These are phyloP conservation scores for Iris pallida DNA, from an alignment of 116 monocot genomes.

Conservation along the genomic window DNA sequence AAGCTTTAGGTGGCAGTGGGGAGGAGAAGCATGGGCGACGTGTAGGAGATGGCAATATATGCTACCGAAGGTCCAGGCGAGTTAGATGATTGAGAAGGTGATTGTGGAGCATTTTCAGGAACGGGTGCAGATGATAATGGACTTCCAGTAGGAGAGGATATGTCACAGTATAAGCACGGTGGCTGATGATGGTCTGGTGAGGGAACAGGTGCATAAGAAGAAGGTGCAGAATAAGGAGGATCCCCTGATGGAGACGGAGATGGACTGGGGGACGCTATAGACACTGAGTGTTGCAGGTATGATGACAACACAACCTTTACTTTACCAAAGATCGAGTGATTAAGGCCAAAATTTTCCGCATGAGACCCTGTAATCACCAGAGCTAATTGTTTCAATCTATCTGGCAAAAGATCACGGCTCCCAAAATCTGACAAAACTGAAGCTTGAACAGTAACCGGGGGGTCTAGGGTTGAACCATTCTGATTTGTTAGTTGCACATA, in stretches of 20 bases:
- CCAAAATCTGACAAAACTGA: constrained; percentile 62
- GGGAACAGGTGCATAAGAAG: constrained; percentile 19
- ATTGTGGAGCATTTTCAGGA: constrained; percentile 10
- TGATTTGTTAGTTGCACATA: constrained; percentile 66
- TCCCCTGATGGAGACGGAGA: constrained; percentile 23
- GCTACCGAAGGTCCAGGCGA: constrained; percentile 7
- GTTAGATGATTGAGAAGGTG: not conserved
- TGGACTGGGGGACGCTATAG: constrained; percentile 31
- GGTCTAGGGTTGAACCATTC: constrained; percentile 53
- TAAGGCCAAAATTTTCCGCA: constrained; percentile 56
- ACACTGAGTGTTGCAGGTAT: constrained; percentile 50
- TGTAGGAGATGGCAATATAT: constrained; percentile 10
- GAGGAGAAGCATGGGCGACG: constrained; percentile 14
- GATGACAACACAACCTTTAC: constrained; percentile 65
- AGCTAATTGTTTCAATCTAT: constrained; percentile 61
- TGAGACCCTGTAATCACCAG: constrained; percentile 37
- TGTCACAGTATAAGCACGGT: constrained; percentile 26
- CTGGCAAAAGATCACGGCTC: constrained; percentile 27
- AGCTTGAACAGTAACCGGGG: constrained; percentile 51
- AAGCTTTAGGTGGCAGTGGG: constrained; percentile 19
- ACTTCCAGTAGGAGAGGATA: constrained; percentile 20
- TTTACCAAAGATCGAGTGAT: constrained; percentile 65
- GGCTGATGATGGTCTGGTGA: constrained; percentile 7
- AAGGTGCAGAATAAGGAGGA: constrained; percentile 5
- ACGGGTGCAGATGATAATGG: constrained; percentile 22